A percentile compares a stretch with the other conserved stretches of the same genome.
Conservation (phyloP, 495 filamentous ascomycete species). For the Trichoderma gamsii region DNA sequence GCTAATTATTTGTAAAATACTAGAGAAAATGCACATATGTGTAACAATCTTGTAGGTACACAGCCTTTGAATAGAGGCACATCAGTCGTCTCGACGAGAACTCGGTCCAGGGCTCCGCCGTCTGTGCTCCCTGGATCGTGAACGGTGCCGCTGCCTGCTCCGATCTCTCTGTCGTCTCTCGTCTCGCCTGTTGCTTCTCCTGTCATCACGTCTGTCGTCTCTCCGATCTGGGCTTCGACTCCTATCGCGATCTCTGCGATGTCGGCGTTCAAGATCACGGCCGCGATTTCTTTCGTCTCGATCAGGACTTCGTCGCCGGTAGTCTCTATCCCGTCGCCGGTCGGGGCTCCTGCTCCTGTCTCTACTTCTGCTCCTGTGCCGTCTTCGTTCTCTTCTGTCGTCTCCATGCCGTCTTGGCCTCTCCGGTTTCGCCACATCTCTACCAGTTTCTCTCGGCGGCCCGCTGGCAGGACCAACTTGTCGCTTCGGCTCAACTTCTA, state of each 20-base stretch:
- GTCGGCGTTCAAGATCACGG: constrained; percentile 9
- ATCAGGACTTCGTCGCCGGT: constrained; percentile 20
- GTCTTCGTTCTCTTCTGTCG: constrained; percentile 31
- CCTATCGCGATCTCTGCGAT: constrained; percentile 24
- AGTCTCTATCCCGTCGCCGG: constrained; percentile 17
- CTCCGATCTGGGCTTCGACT: constrained; percentile 35
- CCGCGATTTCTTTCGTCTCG: neutral
- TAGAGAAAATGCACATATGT: neutral
- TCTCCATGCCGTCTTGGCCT: constrained; percentile 22
- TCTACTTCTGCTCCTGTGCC: constrained; percentile 30
- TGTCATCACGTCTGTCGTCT: neutral
- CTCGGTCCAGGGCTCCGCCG: constrained; percentile 15
- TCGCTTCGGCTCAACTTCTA: constrained; percentile 31
- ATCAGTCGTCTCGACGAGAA: constrained; percentile 7
- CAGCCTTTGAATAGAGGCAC: neutral
- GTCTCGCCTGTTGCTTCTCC: neutral
- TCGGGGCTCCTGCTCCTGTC: constrained; percentile 19
- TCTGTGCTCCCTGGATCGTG: constrained; percentile 16
- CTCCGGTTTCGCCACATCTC: constrained; percentile 18
- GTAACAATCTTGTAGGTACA: neutral
- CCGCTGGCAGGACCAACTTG: constrained; percentile 6
- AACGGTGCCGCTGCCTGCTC: constrained; percentile 23
- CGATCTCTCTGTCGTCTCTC: constrained; percentile 25
- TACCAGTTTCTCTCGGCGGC: neutral
- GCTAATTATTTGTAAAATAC: too few species aligned